phyloP scores from a whole-genome alignment of 2,329 filamentous ascomycete species.

The Podosphaera fusca region DNA sequence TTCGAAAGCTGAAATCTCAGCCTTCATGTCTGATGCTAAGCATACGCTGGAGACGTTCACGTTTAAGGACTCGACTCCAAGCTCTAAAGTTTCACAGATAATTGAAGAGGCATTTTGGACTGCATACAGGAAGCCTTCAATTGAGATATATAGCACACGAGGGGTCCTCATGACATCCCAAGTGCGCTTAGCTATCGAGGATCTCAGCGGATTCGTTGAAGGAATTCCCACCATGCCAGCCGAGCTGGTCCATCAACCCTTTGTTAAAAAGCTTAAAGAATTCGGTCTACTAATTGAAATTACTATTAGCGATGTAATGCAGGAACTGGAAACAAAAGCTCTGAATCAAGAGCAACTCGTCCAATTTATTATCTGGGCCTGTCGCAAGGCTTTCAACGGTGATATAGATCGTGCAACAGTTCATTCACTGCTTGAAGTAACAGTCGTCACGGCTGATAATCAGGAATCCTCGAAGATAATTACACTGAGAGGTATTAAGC shows the following conservation, averaged over 20 bases:
- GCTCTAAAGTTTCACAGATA: constrained; percentile 55
- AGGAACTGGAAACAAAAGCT: constrained; percentile 62
- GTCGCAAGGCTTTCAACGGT: constrained; percentile 43
- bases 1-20: constrained; percentile 37
- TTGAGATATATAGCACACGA: constrained; percentile 71
- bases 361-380: constrained; percentile 69
- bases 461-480: constrained; percentile 44
- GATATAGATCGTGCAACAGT: constrained; percentile 50
- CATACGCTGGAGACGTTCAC: constrained; percentile 76
- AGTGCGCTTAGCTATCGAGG: constrained; percentile 52
- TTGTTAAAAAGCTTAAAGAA: constrained; percentile 59
- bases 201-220: constrained; percentile 51
- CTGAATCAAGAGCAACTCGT: constrained; percentile 55
- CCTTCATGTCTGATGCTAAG: constrained; percentile 53
- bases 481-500: constrained; percentile 49
- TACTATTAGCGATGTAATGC: constrained; percentile 64
- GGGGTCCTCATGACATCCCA: constrained; percentile 68
- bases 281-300: constrained; percentile 75
- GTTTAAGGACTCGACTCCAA: constrained; percentile 76
- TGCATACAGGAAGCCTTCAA: constrained; percentile 56
- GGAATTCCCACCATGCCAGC: constrained; percentile 72
- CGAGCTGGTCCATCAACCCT: constrained; percentile 46
- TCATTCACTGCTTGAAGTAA: constrained; percentile 51
- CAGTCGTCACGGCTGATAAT: constrained; percentile 45
- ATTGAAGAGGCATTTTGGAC: constrained; percentile 96